phyloP scores from a whole-genome alignment of 2,329 filamentous ascomycete genomes.

The Colletotrichum magnum region DNA sequence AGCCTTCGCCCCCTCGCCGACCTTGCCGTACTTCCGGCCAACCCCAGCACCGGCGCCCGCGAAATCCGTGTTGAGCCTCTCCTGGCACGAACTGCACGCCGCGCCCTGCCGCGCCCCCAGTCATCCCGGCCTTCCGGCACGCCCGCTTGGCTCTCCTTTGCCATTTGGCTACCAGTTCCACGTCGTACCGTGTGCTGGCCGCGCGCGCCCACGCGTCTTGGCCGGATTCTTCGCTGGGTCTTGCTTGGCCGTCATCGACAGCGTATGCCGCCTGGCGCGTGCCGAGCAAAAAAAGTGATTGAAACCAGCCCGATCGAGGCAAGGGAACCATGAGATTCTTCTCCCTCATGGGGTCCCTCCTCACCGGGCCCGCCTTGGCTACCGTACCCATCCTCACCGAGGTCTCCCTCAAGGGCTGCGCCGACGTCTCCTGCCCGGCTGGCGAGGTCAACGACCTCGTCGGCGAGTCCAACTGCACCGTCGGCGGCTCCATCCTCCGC shows the following conservation, averaged over 20 bases:
- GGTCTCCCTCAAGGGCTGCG: slow-evolving; percentile 33
- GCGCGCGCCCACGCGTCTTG: no score
- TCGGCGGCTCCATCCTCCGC: slow-evolving; percentile 38
- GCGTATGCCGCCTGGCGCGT: neutral
- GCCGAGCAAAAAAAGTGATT: neutral
- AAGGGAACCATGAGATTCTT: slow-evolving; percentile 23
- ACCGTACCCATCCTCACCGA: slow-evolving; percentile 40
- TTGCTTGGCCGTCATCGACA: neutral
- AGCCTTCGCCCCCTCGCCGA: slow-evolving; percentile 21
- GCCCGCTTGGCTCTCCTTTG: no score
- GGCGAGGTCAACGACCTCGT: slow-evolving; percentile 31
- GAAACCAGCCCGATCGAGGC: neutral
- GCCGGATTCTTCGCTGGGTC: neutral
- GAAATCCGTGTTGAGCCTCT: neutral
- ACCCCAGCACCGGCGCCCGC: neutral
- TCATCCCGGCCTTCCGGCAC: no score
- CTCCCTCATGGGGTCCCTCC: slow-evolving; percentile 38
- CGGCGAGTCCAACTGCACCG: slow-evolving; percentile 39
- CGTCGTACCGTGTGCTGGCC: no score
- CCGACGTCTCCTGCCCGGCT: slow-evolving; percentile 35
- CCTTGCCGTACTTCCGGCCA: slow-evolving; percentile 24
- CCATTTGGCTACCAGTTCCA: no score
- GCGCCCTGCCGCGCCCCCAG: no score
- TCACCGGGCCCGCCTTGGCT: slow-evolving; percentile 36
- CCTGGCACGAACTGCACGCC: neutral